Evolutionary conservation across 1,284 basidiomycete genomes (phyloP).

Genomic region (Microbotryum silenes-acaulis): DNA sequence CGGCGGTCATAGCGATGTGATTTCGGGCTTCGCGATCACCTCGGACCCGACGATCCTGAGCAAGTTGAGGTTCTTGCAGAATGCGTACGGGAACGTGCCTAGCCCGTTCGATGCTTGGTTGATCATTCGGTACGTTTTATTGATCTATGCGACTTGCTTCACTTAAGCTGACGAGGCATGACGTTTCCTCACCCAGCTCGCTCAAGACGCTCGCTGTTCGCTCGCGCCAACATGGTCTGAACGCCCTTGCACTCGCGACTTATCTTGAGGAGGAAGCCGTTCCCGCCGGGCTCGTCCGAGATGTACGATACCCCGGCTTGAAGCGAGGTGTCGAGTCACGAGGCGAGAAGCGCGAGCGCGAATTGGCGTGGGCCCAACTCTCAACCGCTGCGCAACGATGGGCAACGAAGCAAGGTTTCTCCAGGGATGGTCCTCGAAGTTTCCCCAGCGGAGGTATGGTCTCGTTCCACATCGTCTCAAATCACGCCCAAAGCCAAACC

Average conservation of each 20-base stretch:
- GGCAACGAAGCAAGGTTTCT: conserved; percentile 34
- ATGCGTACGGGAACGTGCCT: conserved; percentile 48
- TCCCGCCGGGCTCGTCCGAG: conserved; percentile 52
- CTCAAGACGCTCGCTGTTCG: conserved; percentile 77
- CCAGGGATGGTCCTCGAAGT: conserved; percentile 42
- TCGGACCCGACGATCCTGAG: conserved; percentile 49
- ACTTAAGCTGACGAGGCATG: conserved; percentile 41
- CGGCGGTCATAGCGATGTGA: conserved; percentile 36
- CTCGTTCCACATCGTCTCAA: conserved; percentile 49
- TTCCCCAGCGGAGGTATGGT: conserved; percentile 86
- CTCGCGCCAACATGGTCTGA: conserved; percentile 77
- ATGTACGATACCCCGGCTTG: conserved; percentile 82
- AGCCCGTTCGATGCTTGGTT: conserved; percentile 79
- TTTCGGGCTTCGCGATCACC: conserved; percentile 74
- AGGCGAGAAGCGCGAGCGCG: conserved; percentile 24
- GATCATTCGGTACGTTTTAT: conserved; percentile 41
- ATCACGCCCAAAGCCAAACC: conserved; percentile 7
- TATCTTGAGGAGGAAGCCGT: conserved; percentile 50
- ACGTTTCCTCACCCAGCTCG: conserved; percentile 47
- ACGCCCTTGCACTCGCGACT: conserved; percentile 68
- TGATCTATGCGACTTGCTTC: no score
- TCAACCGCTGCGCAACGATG: conserved; percentile 43
- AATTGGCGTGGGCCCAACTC: conserved; percentile 56
- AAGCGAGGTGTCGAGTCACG: conserved; percentile 37
- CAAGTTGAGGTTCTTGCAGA: conserved; percentile 79